Conservation (phyloP, 306 rosid genomes). For the Dalbergia cochinchinensis region DNA sequence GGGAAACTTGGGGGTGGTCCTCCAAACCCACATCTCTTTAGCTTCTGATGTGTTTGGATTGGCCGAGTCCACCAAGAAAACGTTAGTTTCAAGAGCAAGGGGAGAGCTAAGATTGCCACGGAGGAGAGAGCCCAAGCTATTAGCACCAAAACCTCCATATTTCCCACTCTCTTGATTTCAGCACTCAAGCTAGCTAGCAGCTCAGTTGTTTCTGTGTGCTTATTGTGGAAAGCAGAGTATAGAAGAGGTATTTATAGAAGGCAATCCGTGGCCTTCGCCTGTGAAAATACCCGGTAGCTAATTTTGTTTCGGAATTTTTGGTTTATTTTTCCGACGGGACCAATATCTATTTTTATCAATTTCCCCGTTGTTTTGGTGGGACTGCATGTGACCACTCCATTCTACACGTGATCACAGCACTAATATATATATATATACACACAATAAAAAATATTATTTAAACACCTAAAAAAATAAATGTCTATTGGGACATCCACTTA, state of each 20-base stretch:
- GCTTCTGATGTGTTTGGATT: slow-evolving; percentile 49
- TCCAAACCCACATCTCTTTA: slow-evolving; percentile 66
- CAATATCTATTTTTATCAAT: background rate
- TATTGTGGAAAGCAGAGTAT: background rate
- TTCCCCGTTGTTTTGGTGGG: background rate
- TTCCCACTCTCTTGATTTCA: no score
- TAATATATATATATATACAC: no score
- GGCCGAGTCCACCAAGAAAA: slow-evolving; percentile 72
- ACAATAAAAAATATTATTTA: no score
- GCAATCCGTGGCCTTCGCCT: slow-evolving; percentile 43
- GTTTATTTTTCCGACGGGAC: background rate
- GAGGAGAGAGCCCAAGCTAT: slow-evolving; percentile 10
- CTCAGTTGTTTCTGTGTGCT: background rate
- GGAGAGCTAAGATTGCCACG: slow-evolving; percentile 35
- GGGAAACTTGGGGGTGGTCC: slow-evolving; percentile 87
- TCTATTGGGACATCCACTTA: no score
- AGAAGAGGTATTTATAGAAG: slow-evolving; percentile 44
- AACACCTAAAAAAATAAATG: no score
- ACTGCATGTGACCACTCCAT: background rate
- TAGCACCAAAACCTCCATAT: slow-evolving; percentile 47
- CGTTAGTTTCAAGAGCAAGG: slow-evolving; percentile 45
- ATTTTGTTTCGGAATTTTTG: background rate
- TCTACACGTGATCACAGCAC: no score
- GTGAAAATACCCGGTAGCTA: background rate
- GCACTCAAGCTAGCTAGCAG: background rate